These are phyloP conservation scores for Lasiodiplodia gonubiensis DNA, from an alignment of 2,329 filamentous ascomycete genomes.

Conservation along the genomic window DNA sequence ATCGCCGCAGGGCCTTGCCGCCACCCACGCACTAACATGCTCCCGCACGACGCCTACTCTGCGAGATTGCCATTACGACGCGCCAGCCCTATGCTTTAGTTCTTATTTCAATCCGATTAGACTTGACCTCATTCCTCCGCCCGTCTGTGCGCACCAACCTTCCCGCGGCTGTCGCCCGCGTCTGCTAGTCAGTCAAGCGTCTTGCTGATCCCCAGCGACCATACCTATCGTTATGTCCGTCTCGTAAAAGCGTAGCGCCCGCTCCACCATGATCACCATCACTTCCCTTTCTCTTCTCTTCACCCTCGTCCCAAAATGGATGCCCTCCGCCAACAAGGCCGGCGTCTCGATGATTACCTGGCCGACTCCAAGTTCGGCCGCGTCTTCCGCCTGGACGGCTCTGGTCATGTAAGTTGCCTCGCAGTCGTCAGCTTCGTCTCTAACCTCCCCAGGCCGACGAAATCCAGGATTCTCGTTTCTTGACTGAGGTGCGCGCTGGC, in stretches of 20 bases:
- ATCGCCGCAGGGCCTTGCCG: neutral
- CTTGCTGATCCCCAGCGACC: neutral
- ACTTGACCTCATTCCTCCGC: slow-evolving; percentile 2
- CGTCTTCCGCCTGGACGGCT: slow-evolving; percentile 55
- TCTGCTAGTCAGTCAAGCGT: slow-evolving; percentile 9
- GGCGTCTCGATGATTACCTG: slow-evolving; percentile 30
- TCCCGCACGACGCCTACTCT: neutral
- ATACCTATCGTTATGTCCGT: neutral
- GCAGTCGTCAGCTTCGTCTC: neutral
- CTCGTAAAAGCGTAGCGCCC: slow-evolving; percentile 12
- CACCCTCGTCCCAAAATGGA: slow-evolving; percentile 28
- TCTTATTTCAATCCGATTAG: neutral
- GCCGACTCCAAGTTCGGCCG: slow-evolving; percentile 45
- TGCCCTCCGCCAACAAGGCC: slow-evolving; percentile 20
- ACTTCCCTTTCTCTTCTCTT: neutral
- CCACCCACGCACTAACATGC: neutral
- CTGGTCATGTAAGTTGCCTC: slow-evolving; percentile 14
- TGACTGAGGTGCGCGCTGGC: slow-evolving; percentile 82
- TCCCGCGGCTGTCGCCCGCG: slow-evolving; percentile 21
- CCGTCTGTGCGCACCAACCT: slow-evolving; percentile 14
- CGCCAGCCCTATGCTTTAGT: neutral
- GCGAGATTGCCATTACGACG: too few species aligned
- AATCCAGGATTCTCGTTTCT: slow-evolving; percentile 77
- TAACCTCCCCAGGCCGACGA: slow-evolving; percentile 62
- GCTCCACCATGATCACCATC: neutral